Conservation (phyloP, 202 grass and related monocot species). For the Musa balbisiana region DNA sequence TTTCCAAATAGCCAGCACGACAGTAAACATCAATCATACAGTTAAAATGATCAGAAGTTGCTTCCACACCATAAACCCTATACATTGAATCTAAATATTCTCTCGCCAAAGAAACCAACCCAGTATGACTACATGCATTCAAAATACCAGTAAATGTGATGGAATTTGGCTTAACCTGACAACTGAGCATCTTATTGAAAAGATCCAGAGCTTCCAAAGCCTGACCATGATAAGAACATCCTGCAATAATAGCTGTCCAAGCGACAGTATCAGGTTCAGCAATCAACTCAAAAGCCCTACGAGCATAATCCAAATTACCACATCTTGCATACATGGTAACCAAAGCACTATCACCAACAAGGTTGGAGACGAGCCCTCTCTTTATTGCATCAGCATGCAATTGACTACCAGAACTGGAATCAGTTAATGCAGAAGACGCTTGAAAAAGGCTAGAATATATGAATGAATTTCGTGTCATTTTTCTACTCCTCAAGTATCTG, state of each 20-base stretch:
- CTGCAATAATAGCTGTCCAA: constrained; percentile 20
- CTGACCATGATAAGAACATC: constrained; percentile 17
- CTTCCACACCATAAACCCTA: neutral
- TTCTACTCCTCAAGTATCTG: constrained; percentile 7
- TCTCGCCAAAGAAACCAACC: constrained; percentile 10
- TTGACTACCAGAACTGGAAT: constrained; percentile 22
- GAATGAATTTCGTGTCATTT: constrained; percentile 8
- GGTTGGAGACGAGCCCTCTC: constrained; percentile 11
- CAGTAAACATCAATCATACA: constrained; percentile 23
- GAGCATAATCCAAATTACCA: constrained; percentile 25
- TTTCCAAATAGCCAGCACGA: constrained; percentile 18
- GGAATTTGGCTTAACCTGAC: constrained; percentile 12
- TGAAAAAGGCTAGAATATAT: constrained; percentile 25
- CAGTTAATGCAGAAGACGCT: constrained; percentile 7
- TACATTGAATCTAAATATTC: constrained; percentile 19
- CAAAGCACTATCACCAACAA: constrained; percentile 22
- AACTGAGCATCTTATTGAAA: constrained; percentile 14
- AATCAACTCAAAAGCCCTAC: constrained; percentile 13
- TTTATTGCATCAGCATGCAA: constrained; percentile 29
- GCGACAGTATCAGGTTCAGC: constrained; percentile 21
- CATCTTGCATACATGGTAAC: constrained; percentile 19
- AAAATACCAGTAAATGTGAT: constrained; percentile 23
- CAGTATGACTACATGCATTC: constrained; percentile 21
- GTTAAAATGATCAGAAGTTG: constrained; percentile 21
- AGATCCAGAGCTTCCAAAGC: constrained; percentile 14